Conservation (phyloP, 257 asterid species). For the Fraxinus cuspidata region DNA sequence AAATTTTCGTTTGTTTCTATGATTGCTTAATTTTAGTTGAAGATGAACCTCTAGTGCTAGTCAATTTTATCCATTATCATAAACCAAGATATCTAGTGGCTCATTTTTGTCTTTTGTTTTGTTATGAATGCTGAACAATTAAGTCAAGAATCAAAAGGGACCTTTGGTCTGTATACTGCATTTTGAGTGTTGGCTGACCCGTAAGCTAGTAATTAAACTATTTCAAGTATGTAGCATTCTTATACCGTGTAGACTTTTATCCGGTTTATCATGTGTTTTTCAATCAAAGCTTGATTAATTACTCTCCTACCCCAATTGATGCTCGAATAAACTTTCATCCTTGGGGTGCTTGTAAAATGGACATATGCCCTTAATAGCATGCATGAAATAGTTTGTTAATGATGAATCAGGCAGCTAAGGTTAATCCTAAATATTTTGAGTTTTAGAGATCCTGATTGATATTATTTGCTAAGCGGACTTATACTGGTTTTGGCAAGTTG, state of each 20-base stretch:
- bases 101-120: too few species aligned
- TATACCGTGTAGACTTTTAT: not conserved
- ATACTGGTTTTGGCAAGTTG: not conserved
- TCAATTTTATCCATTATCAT: too few species aligned
- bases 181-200: too few species aligned
- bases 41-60: too few species aligned
- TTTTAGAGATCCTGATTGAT: not conserved
- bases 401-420: not conserved
- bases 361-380: not conserved
- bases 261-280: not conserved
- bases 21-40: too few species aligned
- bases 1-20: too few species aligned
- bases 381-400: not conserved
- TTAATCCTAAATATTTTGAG: not conserved
- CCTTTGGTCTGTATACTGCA: too few species aligned
- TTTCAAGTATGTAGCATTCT: not conserved
- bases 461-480: not conserved
- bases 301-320: not conserved
- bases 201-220: not conserved
- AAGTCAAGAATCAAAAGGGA: too few species aligned
- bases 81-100: too few species aligned
- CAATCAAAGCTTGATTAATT: not conserved
- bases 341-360: not conserved
- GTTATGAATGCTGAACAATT: too few species aligned
- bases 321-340: not conserved